These are phyloP conservation scores for Primulina tabacum DNA, from an alignment of 257 asterid genomes.

Conservation along the genomic window DNA sequence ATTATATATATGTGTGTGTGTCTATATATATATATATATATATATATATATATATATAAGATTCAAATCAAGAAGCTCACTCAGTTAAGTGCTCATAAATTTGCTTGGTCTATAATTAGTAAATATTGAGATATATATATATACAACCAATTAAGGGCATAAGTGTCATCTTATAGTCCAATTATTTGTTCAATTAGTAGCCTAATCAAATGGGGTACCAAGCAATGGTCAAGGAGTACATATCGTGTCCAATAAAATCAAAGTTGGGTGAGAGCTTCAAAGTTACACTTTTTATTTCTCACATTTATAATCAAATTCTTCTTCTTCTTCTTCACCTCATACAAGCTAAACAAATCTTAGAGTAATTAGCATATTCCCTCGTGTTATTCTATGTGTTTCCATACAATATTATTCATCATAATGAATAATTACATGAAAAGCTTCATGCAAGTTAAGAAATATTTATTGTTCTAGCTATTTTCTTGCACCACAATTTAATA, in stretches of 20 bases:
- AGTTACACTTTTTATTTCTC: conserved; percentile 22
- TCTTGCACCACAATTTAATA: conserved; percentile 28
- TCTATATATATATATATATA: too few species aligned
- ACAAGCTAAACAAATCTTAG: conserved; percentile 28
- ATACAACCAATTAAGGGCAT: neutral
- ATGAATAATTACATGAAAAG: conserved; percentile 6
- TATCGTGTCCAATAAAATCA: conserved; percentile 62
- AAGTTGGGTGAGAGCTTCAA: conserved; percentile 62
- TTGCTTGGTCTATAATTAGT: too few species aligned
- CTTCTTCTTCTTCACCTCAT: conserved; percentile 42
- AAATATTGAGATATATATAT: too few species aligned
- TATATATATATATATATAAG: too few species aligned
- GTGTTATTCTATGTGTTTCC: conserved; percentile 14
- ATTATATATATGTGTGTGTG: too few species aligned
- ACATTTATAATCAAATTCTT: conserved; percentile 32
- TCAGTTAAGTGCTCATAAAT: too few species aligned
- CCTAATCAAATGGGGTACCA: neutral
- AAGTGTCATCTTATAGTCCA: neutral
- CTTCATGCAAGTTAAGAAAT: conserved; percentile 29
- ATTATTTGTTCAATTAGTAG: neutral
- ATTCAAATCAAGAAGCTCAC: too few species aligned
- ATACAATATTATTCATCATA: conserved; percentile 1
- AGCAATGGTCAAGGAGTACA: conserved; percentile 18
- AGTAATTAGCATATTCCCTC: conserved; percentile 16
- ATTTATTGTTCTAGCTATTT: conserved; percentile 8